Percentiles rank a stretch among this genome's conserved stretches.
Conservation (phyloP, 352 stramenopile species). For the Globisporangium sylvaticum region DNA sequence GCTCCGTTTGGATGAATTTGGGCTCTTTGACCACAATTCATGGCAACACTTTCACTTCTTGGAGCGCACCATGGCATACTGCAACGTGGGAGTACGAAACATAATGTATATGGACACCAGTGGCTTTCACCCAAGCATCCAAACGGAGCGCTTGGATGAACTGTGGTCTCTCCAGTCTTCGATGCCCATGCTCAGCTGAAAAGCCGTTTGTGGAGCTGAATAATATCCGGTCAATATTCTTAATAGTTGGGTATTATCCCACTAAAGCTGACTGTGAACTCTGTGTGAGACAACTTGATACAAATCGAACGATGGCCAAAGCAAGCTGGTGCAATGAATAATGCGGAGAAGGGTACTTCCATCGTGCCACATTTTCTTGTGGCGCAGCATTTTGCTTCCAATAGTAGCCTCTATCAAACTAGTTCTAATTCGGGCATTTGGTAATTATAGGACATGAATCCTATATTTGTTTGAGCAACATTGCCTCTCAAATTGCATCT, state of each 20-base stretch:
- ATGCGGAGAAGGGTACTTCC: background rate
- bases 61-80: background rate
- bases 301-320: background rate
- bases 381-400: background rate
- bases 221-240: too few relatives aligned
- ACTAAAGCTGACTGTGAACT: too few relatives aligned
- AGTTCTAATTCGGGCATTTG: background rate
- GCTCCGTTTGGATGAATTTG: background rate
- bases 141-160: background rate
- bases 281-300: background rate
- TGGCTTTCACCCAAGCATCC: background rate
- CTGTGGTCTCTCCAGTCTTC: background rate
- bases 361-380: background rate
- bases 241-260: too few relatives aligned
- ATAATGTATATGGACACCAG: background rate
- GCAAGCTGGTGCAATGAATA: background rate
- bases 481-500: background rate
- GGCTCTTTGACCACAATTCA: background rate
- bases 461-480: background rate
- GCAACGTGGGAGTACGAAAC: background rate
- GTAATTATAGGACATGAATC: background rate
- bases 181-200: too few relatives aligned
- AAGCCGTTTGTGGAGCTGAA: background rate
- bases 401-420: background rate
- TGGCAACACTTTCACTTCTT: background rate